A percentile compares a stretch with the other conserved stretches of the same genome.
Evolutionary conservation across 257 asterid species (phyloP).

Genomic region (Paraleonurus japonicus): DNA sequence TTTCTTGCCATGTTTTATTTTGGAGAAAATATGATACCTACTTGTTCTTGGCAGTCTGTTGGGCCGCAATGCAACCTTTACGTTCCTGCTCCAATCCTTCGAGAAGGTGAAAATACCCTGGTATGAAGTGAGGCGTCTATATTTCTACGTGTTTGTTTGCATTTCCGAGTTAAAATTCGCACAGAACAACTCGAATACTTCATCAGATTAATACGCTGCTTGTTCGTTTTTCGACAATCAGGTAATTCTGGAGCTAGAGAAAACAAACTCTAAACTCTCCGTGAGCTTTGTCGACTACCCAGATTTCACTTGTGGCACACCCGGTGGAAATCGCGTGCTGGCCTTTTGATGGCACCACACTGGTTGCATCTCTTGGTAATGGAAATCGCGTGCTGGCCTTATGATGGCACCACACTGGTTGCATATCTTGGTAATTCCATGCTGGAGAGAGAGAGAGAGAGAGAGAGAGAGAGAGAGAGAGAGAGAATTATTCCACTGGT

Average conservation of each 20-base stretch:
- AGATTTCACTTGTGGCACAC: constrained; percentile 63
- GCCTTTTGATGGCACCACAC: not conserved
- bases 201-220: not conserved
- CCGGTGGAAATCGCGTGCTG: constrained; percentile 18
- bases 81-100: constrained; percentile 85
- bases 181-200: not conserved
- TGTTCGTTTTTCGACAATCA: constrained; percentile 28
- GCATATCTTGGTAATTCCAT: not conserved
- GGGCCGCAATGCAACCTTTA: constrained; percentile 97
- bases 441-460: no score
- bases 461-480: no score
- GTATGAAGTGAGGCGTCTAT: constrained; percentile 35
- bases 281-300: constrained; percentile 58
- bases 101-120: constrained; percentile 64
- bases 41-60: constrained; percentile 49
- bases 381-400: constrained; percentile 1
- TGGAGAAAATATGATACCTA: not conserved
- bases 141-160: not conserved
- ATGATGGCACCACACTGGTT: not conserved
- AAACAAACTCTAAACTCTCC: constrained; percentile 46
- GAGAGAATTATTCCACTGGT: not conserved
- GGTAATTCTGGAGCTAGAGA: constrained; percentile 81
- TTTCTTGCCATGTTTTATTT: not conserved
- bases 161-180: not conserved
- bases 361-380: constrained; percentile 5